Evolutionary conservation across 1,284 basidiomycete species (phyloP), one percentile per base, ranked within the genome.

Genomic region (Ceratobasidium sp.): DNA sequence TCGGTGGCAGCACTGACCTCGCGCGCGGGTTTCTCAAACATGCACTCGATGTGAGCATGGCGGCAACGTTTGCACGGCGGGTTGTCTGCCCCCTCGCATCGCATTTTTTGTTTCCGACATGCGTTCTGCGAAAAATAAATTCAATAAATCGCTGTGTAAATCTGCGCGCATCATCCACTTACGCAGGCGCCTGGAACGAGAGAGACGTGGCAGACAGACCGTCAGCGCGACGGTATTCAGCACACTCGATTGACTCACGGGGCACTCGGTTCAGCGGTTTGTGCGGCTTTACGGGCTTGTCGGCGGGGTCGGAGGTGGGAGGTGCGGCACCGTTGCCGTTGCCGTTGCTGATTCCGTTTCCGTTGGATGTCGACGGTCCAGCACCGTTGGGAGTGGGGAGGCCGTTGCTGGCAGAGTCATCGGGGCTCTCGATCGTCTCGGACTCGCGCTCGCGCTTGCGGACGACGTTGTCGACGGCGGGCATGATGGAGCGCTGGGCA

Each of bases 31-130:
- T 95, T 96, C 79, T 96, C 93, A 77, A 96, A 96, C 21, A 95
- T 85, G 82, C 94, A 96, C 60, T 92, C 90, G 21, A 94, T 85
- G 6, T 92, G 90, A 26, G 91, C 89, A 77, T 94, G 92, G 57
- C 91, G 86, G 80, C 94, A 97, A 45, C 94, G 87, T 78, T 92
- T 90, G 81, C 94, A 97, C 21, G 94, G 94, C 32, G 94, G 94
- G 76, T 92, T 92, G 80, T 96, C 94, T 53, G 94, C 93, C 4
- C 92, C 93, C 83, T 95, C 92, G 77, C 92, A 93, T 76, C 91
- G 85, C 92, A 93, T 93, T 81, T 93, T 93, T 82, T 93, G 92
- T 78, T 92, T 92, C 76, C 91, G 85, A 80, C 91, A 92, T 18
- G 90, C 90, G 88, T 92, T 92, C 91, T 92, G 21, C 21, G n/a